Evolutionary conservation across 1,284 basidiomycete species (phyloP).

Genomic region (Ceratobasidium sp.): DNA sequence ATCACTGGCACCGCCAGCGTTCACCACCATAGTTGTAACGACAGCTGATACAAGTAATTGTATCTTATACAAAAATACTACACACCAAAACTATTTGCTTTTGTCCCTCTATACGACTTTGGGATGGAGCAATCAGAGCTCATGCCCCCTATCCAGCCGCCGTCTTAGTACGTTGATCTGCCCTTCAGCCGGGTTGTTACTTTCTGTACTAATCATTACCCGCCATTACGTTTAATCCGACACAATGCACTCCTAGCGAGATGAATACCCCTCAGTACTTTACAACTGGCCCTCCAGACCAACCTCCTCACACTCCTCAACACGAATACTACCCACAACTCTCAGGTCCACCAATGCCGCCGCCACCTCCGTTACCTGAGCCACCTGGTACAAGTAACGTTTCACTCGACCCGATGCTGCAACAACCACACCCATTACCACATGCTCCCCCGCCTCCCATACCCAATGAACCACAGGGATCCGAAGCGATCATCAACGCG

Average conservation of each 20-base stretch:
- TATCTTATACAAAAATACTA: constrained; percentile 10
- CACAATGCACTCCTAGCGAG: constrained; percentile 32
- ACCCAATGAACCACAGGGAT: constrained; percentile 10
- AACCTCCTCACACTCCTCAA: constrained; percentile 21
- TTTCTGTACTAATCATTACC: constrained; percentile 25
- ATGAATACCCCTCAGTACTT: constrained; percentile 40
- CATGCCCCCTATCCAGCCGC: constrained; percentile 26
- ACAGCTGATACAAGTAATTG: constrained; percentile 44
- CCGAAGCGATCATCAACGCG: constrained; percentile 39
- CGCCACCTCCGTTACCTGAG: constrained; percentile 40
- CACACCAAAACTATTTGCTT: not conserved
- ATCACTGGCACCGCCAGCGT: constrained; percentile 39
- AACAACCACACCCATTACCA: constrained; percentile 18
- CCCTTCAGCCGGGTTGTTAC: constrained; percentile 11
- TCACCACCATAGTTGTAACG: constrained; percentile 46
- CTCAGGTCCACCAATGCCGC: constrained; percentile 32
- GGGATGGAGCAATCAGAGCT: constrained; percentile 41
- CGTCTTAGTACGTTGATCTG: constrained; percentile 34
- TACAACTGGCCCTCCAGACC: constrained; percentile 25
- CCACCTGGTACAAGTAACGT: constrained; percentile 45
- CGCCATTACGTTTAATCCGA: constrained; percentile 41
- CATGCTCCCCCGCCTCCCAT: not conserved
- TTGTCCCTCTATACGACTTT: not conserved
- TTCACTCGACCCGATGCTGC: constrained; percentile 41
- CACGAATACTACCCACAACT: constrained; percentile 29